phyloP scores from a whole-genome alignment of 768 basidiomycete species.

The Terana coerulea region DNA sequence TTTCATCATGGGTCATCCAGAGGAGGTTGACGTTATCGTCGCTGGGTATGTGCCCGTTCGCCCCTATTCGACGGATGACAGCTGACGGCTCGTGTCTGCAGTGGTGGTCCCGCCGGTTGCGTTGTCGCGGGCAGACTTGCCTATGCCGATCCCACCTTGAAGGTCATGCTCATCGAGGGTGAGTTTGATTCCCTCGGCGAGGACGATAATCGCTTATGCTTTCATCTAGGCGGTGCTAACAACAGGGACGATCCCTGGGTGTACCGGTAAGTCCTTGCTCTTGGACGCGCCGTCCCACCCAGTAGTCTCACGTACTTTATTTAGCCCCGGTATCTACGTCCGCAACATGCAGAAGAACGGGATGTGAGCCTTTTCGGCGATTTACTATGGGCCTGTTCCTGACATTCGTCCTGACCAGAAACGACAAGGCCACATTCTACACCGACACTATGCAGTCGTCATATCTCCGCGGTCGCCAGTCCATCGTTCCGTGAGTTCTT shows the following conservation, averaged over 20 bases:
- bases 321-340: constrained; percentile 62
- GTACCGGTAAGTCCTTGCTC: constrained; percentile 30
- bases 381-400: neutral
- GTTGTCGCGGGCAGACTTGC: constrained; percentile 68
- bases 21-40: constrained; percentile 72
- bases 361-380: constrained; percentile 38
- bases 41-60: constrained; percentile 38
- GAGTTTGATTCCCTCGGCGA: neutral
- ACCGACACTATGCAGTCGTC: constrained; percentile 55
- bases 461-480: constrained; percentile 56
- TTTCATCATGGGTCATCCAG: constrained; percentile 44
- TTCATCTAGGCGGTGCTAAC: constrained; percentile 52
- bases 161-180: constrained; percentile 77
- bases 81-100: constrained; percentile 18
- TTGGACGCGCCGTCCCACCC: neutral
- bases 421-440: constrained; percentile 75
- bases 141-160: constrained; percentile 66
- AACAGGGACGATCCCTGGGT: constrained; percentile 76
- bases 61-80: neutral
- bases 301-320: too few species aligned
- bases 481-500: constrained; percentile 59
- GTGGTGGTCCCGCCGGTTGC: constrained; percentile 67
- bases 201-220: neutral
- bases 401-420: constrained; percentile 32
- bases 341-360: constrained; percentile 71